Evolutionary conservation across 2,329 filamentous ascomycete genomes (phyloP).

Genomic region (Fusarium multiceps): DNA sequence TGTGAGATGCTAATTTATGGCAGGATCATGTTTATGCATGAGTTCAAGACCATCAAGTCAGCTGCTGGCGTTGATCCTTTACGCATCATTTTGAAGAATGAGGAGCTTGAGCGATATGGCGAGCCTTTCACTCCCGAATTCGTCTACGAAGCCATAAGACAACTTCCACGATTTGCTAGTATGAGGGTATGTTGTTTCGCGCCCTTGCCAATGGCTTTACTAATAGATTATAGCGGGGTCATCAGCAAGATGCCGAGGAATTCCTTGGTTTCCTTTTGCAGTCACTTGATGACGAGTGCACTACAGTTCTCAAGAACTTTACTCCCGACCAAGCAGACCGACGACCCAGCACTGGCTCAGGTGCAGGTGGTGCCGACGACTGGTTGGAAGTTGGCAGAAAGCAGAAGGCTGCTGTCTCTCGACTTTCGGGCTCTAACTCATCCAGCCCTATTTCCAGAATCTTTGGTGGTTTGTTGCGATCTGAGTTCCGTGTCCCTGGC

Average conservation of each 20-base stretch:
- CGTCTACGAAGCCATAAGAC: constrained; percentile 91
- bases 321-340: constrained; percentile 48
- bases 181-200: constrained; percentile 77
- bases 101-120: constrained; percentile 89
- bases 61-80: constrained; percentile 79
- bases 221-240: constrained; percentile 73
- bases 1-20: constrained; percentile 1
- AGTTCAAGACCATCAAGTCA: constrained; percentile 89
- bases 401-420: constrained; percentile 86
- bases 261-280: constrained; percentile 94
- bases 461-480: constrained; percentile 90
- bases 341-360: constrained; percentile 44
- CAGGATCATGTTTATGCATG: constrained; percentile 95
- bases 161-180: constrained; percentile 86
- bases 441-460: constrained; percentile 93
- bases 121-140: constrained; percentile 94
- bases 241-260: constrained; percentile 98
- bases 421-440: constrained; percentile 80
- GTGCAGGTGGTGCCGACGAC: constrained; percentile 55
- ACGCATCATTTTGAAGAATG: constrained; percentile 77
- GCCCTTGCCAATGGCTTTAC: background rate
- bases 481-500: constrained; percentile 87
- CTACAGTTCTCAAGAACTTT: constrained; percentile 70
- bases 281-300: constrained; percentile 92
- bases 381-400: constrained; percentile 96